phyloP scores from a whole-genome alignment of 495 filamentous ascomycete genomes.

The Penicilliopsis zonata region DNA sequence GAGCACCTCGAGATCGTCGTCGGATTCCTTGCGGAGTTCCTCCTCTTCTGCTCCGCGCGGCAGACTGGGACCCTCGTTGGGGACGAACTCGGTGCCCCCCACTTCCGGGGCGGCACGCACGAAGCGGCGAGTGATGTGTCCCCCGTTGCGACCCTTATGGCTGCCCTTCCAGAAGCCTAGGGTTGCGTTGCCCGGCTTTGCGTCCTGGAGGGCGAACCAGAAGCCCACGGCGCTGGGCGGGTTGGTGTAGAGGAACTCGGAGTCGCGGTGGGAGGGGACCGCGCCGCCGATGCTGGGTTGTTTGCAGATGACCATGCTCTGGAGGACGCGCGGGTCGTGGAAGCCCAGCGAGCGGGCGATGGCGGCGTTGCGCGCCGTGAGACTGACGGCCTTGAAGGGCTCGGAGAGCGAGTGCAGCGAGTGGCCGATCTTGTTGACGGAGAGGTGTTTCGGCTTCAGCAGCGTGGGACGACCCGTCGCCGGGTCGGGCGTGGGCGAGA shows the following conservation, averaged over 20 bases:
- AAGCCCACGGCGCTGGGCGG: slow-evolving; percentile 86
- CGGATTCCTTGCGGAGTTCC: slow-evolving; percentile 17
- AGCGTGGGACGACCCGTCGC: slow-evolving; percentile 35
- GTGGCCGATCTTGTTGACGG: slow-evolving; percentile 97
- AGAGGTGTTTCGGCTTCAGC: slow-evolving; percentile 60
- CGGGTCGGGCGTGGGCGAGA: slow-evolving; percentile 26
- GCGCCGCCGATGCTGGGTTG: slow-evolving; percentile 90
- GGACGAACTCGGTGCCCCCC: slow-evolving; percentile 42
- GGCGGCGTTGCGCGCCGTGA: slow-evolving; percentile 40
- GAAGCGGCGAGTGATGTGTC: slow-evolving; percentile 55
- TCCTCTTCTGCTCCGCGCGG: slow-evolving; percentile 32
- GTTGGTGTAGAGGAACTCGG: slow-evolving; percentile 82
- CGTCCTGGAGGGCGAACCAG: slow-evolving; percentile 94
- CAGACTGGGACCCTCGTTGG: slow-evolving; percentile 32
- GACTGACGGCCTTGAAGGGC: slow-evolving; percentile 52
- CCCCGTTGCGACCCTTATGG: slow-evolving; percentile 38
- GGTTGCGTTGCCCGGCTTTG: slow-evolving; percentile 72
- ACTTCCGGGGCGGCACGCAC: slow-evolving; percentile 48
- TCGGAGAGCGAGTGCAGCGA: slow-evolving; percentile 66
- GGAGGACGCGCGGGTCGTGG: slow-evolving; percentile 59
- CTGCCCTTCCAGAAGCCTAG: slow-evolving; percentile 73
- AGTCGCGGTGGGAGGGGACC: slow-evolving; percentile 83
- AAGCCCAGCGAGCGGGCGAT: slow-evolving; percentile 67
- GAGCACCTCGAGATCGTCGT: slow-evolving; percentile 53
- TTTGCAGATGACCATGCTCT: slow-evolving; percentile 98